Evolutionary conservation across 768 basidiomycete genomes (phyloP).

Genomic region (Dacryopinax spathularia): DNA sequence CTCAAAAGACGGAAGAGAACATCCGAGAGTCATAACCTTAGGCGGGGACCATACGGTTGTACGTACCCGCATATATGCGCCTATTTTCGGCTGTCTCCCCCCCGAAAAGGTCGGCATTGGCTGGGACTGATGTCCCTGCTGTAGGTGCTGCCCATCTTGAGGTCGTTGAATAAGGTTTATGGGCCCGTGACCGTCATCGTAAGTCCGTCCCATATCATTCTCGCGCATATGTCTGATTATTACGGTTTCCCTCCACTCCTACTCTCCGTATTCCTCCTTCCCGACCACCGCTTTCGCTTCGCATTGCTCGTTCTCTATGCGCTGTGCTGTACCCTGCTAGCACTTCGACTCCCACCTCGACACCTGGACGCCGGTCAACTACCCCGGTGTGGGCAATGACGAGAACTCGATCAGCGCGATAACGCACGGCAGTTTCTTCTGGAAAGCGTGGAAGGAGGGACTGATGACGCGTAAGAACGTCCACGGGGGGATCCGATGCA

Average conservation of each 20-base stretch:
- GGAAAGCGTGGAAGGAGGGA: conserved; percentile 61
- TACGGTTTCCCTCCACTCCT: no score
- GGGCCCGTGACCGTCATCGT: conserved; percentile 35
- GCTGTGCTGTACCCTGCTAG: conserved; percentile 43
- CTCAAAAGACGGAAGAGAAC: conserved; percentile 44
- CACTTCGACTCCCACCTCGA: conserved; percentile 81
- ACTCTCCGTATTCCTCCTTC: no score
- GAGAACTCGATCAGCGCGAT: conserved; percentile 39
- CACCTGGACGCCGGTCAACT: conserved; percentile 37
- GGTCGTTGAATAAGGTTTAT: conserved; percentile 62
- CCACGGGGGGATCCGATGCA: conserved; percentile 76
- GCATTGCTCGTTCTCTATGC: no score
- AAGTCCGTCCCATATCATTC: not conserved
- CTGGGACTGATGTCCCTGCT: no score
- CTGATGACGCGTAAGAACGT: conserved; percentile 59
- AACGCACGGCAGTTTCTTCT: conserved; percentile 81
- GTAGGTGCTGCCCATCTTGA: conserved; percentile 69
- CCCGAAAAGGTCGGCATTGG: no score
- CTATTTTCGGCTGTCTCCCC: no score
- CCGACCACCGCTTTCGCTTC: no score
- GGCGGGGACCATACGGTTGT: conserved; percentile 87
- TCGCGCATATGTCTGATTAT: no score
- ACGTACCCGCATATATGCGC: conserved; percentile 3
- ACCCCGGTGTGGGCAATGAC: conserved; percentile 31
- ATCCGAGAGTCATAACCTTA: conserved; percentile 66